These are phyloP conservation scores for Metarhizium robertsii DNA, from an alignment of 2,329 filamentous ascomycete genomes.

Conservation along the genomic window DNA sequence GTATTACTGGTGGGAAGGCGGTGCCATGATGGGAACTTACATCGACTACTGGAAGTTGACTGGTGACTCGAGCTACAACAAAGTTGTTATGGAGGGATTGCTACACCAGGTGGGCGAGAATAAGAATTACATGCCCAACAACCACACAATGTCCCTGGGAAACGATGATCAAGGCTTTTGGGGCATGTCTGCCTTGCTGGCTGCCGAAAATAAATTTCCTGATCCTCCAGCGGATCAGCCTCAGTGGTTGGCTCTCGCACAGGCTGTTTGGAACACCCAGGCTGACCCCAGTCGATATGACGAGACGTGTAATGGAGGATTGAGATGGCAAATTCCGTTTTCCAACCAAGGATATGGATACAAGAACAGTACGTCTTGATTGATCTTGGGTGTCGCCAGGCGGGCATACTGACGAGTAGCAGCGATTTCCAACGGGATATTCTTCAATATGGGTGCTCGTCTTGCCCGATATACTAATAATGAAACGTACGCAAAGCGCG, in stretches of 20 bases:
- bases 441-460: conserved; percentile 58
- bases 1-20: conserved; percentile 70
- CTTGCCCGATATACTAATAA: conserved; percentile 64
- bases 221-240: conserved; percentile 44
- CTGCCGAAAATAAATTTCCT: conserved; percentile 55
- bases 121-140: conserved; percentile 50
- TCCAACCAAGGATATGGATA: conserved; percentile 71
- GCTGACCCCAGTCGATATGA: conserved; percentile 54
- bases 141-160: conserved; percentile 49
- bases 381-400: not conserved
- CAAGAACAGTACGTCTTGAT: conserved; percentile 47
- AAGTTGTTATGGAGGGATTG: conserved; percentile 45
- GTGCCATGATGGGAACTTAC: conserved; percentile 58
- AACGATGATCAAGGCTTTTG: conserved; percentile 67
- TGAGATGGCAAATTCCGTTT: conserved; percentile 70
- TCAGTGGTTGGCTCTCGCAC: conserved; percentile 55
- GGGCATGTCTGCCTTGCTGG: conserved; percentile 58
- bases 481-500: conserved; percentile 53
- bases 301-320: conserved; percentile 54
- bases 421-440: conserved; percentile 53
- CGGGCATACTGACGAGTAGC: conserved; percentile 1
- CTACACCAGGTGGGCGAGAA: conserved; percentile 48
- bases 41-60: conserved; percentile 64
- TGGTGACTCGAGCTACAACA: conserved; percentile 54
- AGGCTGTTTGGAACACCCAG: conserved; percentile 59